Percentiles rank a stretch among this genome's conserved stretches.
phyloP scores from a whole-genome alignment of 345 rosid genomes.

The Passiflora organensis region DNA sequence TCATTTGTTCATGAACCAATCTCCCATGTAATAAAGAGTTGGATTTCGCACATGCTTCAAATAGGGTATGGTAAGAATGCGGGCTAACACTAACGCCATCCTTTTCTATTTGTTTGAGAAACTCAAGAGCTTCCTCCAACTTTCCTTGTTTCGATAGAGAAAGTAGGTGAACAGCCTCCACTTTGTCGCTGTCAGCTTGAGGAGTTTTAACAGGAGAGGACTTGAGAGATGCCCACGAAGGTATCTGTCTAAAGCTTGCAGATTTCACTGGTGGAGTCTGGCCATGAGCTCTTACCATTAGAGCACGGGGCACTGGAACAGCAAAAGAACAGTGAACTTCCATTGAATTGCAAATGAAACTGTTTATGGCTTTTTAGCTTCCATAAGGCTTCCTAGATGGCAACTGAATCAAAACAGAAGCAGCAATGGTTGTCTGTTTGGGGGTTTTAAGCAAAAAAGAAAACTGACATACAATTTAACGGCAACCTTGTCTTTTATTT shows the following conservation, averaged over 20 bases:
- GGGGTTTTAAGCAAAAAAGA: too few relatives aligned
- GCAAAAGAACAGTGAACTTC: constrained; percentile 17
- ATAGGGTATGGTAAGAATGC: constrained; percentile 37
- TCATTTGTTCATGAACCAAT: constrained; percentile 37
- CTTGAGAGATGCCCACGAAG: constrained; percentile 60
- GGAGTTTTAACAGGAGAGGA: constrained; percentile 24
- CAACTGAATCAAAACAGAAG: too few relatives aligned
- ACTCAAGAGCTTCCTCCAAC: constrained; percentile 56
- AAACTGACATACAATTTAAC: too few relatives aligned
- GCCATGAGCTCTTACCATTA: not conserved
- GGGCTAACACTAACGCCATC: constrained; percentile 43
- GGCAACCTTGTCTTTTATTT: too few relatives aligned
- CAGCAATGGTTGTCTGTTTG: too few relatives aligned
- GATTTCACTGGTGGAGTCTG: constrained; percentile 21
- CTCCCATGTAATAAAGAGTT: constrained; percentile 43
- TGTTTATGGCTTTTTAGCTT: too few relatives aligned
- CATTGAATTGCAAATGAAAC: not conserved
- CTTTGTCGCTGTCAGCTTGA: constrained; percentile 31
- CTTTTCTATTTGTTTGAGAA: constrained; percentile 47
- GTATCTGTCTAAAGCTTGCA: constrained; percentile 41
- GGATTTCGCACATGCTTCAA: constrained; percentile 41
- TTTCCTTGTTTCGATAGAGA: constrained; percentile 52
- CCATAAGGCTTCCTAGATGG: too few relatives aligned
- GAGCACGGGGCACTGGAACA: constrained; percentile 16
- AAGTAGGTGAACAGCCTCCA: constrained; percentile 52